Percentiles rank a stretch among this genome's conserved stretches.
phyloP scores from a whole-genome alignment of 768 basidiomycete genomes.

The Macrolepiota fuliginosa region DNA sequence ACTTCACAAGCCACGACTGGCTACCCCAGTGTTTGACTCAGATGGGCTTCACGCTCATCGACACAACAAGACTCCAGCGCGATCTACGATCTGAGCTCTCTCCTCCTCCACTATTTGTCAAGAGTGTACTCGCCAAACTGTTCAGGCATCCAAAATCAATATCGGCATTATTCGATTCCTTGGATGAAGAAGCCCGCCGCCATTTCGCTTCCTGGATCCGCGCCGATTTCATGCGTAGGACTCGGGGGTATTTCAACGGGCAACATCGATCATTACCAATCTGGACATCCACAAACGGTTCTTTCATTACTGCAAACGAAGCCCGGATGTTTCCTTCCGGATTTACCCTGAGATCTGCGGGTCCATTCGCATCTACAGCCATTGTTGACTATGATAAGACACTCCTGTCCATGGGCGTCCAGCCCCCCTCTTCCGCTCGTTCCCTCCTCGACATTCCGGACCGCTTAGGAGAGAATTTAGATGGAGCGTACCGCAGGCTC shows the following conservation, averaged over 20 bases:
- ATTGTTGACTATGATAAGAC: background rate
- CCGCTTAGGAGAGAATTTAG: slow-evolving; percentile 16
- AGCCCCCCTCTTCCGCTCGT: background rate
- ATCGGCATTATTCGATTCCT: background rate
- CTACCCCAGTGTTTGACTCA: slow-evolving; percentile 31
- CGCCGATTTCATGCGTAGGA: background rate
- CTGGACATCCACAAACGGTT: background rate
- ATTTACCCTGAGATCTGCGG: background rate
- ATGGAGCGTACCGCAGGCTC: slow-evolving; percentile 10
- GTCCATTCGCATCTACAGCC: background rate
- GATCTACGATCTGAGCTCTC: slow-evolving; percentile 9
- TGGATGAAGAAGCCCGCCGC: background rate
- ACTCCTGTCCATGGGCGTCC: slow-evolving; percentile 2
- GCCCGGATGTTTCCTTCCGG: slow-evolving; percentile 4
- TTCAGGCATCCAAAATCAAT: background rate
- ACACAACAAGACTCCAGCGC: slow-evolving; percentile 15
- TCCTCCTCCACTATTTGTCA: background rate
- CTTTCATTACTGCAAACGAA: slow-evolving; percentile 3
- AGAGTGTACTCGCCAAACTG: background rate
- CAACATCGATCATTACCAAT: background rate
- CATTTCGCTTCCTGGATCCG: background rate
- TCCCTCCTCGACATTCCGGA: background rate
- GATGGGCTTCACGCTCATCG: slow-evolving; percentile 10
- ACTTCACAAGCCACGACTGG: slow-evolving; percentile 14
- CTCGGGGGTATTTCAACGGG: background rate